Base-by-base conservation (phyloP, 495 filamentous ascomycete genomes). In the Hyaloscypha hepaticicola region DNA sequence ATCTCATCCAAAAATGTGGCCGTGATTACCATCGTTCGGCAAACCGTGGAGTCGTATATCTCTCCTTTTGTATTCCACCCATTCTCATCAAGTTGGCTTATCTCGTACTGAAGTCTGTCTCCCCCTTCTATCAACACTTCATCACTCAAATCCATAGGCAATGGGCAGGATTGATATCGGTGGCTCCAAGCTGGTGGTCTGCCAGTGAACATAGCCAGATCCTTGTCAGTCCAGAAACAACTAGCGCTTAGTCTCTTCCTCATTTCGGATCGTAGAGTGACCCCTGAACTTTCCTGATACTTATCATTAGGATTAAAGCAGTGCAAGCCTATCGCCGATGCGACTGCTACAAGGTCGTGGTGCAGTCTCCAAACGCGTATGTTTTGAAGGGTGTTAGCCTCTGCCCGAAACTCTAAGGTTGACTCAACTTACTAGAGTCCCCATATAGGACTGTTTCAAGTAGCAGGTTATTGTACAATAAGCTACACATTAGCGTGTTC, bases 341-440 rank as follows among this genome's bases (percentile, higher is more conserved):
- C 53, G 9, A 84, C 80, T 12, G 80, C 76, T 14, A 82, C 67
- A 1, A 84, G 63, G 51, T 86, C 81, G 31, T 82, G 78, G 12
- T 83, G 76, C 25, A 77, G 73, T 38, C 83, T 76, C 85, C 85
- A 87, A 14, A 80, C 76, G 27, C 78, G 70, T 50, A 83, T 78
- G 61, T 76, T 81, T 84, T 9, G 4, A 59, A 56, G 38, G 11
- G 58, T 50, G 50, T 62, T 38, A 24, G 59, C 60, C 25, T 49
- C 1, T 8, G 14, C n/a, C 21, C n/a, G n/a, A 19, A 58, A 31
- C 8, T 12, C 24, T 56, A 41, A 29, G 45, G 26, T 22, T 19
- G 34, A 64, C 48, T 58, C 28, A 22, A 71, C 82, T 64, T 72
- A 86, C 83, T 80, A 12, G 78, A 77, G 65, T 86, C 83, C 11